Evolutionary conservation across 805 yeast genomes (phyloP).

Genomic region (Zygotorulaspora danielsina): DNA sequence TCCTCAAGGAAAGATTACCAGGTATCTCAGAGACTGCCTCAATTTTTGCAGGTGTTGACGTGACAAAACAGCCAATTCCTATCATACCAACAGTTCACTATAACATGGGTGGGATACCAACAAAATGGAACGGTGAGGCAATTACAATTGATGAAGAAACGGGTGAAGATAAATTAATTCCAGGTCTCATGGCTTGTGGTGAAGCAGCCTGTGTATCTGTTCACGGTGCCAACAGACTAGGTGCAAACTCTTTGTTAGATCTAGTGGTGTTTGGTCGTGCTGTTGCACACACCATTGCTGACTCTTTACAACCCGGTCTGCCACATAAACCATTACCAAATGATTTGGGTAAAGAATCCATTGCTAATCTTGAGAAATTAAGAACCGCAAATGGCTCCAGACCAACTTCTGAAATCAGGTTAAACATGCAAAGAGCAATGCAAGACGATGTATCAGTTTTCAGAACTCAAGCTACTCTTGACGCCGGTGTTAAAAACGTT

Average conservation of each 20-base stretch:
- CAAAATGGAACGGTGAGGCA: slow-evolving; percentile 95
- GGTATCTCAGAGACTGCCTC: slow-evolving; percentile 99
- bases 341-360: slow-evolving; percentile 83
- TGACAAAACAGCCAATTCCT: slow-evolving; percentile 98
- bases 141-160: slow-evolving; percentile 68
- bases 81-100: slow-evolving; percentile 97
- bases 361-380: slow-evolving; percentile 82
- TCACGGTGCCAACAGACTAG: slow-evolving; percentile 98
- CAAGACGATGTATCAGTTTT: slow-evolving; percentile 96
- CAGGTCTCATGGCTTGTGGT: slow-evolving; percentile 96
- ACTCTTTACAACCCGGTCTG: slow-evolving; percentile 78
- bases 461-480: slow-evolving; percentile 88
- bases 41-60: slow-evolving; percentile 98
- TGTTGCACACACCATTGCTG: slow-evolving; percentile 87
- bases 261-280: slow-evolving; percentile 98
- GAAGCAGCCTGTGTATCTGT: slow-evolving; percentile 99
- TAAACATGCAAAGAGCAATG: slow-evolving; percentile 92
- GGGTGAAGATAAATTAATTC: slow-evolving; percentile 87
- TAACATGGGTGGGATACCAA: slow-evolving; percentile 99
- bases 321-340: slow-evolving; percentile 80
- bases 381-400: slow-evolving; percentile 81
- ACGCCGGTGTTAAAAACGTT: slow-evolving; percentile 83
- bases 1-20: slow-evolving; percentile 91
- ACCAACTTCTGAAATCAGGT: slow-evolving; percentile 84
- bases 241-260: slow-evolving; percentile 96